These are phyloP conservation scores for Trichoderma guizhouense DNA, from an alignment of 2,329 filamentous ascomycete species.

Conservation along the genomic window DNA sequence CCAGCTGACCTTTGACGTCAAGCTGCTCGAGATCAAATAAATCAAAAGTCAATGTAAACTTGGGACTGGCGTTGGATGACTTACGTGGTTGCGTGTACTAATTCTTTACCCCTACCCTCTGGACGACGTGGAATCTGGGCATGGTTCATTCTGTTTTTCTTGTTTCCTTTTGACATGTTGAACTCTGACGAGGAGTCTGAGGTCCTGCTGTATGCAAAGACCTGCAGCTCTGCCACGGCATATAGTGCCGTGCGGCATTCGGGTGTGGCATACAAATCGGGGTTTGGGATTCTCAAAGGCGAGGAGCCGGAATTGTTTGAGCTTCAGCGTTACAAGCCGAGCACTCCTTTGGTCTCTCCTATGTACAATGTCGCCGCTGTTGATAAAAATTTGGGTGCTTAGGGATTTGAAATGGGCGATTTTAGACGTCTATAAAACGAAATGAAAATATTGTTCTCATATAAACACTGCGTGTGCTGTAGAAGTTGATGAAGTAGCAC, in stretches of 20 bases:
- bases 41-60: conserved; percentile 20
- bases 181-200: conserved; percentile 43
- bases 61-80: conserved; percentile 17
- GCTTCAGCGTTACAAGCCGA: conserved; percentile 44
- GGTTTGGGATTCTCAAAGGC: conserved; percentile 32
- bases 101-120: not conserved
- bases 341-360: conserved; percentile 25
- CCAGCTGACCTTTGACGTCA: conserved; percentile 87
- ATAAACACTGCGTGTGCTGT: not conserved
- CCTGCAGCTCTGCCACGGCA: conserved; percentile 1
- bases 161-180: conserved; percentile 29
- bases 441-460: not conserved
- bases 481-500: not conserved
- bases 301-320: conserved; percentile 48
- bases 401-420: conserved; percentile 12
- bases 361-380: conserved; percentile 10
- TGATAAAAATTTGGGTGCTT: not conserved
- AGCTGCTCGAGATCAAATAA: conserved; percentile 81
- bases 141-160: conserved; percentile 19
- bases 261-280: not conserved
- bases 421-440: conserved; percentile 19
- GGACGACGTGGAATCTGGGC: not conserved
- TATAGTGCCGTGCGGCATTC: not conserved
- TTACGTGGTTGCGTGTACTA: conserved; percentile 18
- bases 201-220: conserved; percentile 35